Evolutionary conservation across 2,329 filamentous ascomycete species (phyloP), one percentile per base, ranked within the genome.

Genomic region (Hypoxylon sp.): DNA sequence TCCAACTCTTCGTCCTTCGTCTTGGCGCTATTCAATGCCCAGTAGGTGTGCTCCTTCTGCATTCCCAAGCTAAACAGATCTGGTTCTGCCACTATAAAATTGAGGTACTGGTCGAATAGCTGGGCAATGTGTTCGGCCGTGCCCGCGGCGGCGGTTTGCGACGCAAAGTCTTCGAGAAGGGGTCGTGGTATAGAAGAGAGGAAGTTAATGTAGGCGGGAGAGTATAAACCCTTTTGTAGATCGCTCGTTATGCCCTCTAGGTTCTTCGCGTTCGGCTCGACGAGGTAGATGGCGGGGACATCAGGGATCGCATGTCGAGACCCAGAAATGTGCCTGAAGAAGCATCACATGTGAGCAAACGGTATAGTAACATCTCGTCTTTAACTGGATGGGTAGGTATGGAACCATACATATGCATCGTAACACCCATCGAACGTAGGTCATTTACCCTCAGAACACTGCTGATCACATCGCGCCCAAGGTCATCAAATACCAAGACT

Each of bases 141-240:
- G 17, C 87, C 90, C 8, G 91, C 86, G 20, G 88, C 77, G 4
- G 91, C 92, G 7, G 93, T 95, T 69, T 96, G 87, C 11, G 89
- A 81, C 3, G 92, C 94, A 69, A 99, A 97, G 55, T 97, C 93
- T 76, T 99, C 94, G 40, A 99, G 83, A 11, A 97, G 78, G 5
- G 91, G 88, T 57, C 94, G 83, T 3, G 93, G 90, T 69, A 99
- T 87, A 12, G 93, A 97, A 31, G 91, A 96, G 45, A 97, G 84
- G 72, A 99, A 97, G 76, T 99, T 99, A 74, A 99, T 85, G 69
- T 97, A 95, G 56, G 93, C 93, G 0, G 93, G 92, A 17, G 90
- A 88, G 73, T 99, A 99, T 19, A 99, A 82, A 36, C 87, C 90
- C 58, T 88, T 90, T 56, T 92, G 84, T 9, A 99, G 83, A 69